Evolutionary conservation across 768 basidiomycete species (phyloP).

Genomic region (Leccinum variicolor): DNA sequence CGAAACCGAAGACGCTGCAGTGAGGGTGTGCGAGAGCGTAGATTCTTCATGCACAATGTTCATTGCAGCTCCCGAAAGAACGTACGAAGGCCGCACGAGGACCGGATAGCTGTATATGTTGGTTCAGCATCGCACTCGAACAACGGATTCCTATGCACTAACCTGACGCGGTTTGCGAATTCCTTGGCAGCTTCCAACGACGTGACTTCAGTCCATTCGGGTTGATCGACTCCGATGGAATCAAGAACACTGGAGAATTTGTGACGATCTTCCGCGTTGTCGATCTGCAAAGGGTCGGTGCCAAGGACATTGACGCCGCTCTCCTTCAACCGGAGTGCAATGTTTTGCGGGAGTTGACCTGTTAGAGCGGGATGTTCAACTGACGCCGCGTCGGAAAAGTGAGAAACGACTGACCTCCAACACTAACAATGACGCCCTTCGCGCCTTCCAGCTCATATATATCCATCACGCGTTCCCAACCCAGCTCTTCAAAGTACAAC

Average conservation of each 20-base stretch:
- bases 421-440: slow-evolving; percentile 92
- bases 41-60: slow-evolving; percentile 96
- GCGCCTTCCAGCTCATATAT: slow-evolving; percentile 96
- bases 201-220: slow-evolving; percentile 91
- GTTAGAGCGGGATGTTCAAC: background rate
- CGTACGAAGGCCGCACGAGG: slow-evolving; percentile 96
- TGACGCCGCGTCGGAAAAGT: background rate
- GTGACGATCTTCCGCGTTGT: slow-evolving; percentile 97
- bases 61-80: slow-evolving; percentile 98
- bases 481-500: slow-evolving; percentile 97
- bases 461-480: slow-evolving; percentile 98
- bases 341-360: slow-evolving; percentile 99
- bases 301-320: slow-evolving; percentile 91
- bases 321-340: slow-evolving; percentile 91
- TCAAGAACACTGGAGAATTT: slow-evolving; percentile 98
- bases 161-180: slow-evolving; percentile 83
- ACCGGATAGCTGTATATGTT: slow-evolving; percentile 76
- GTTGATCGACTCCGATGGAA: slow-evolving; percentile 93
- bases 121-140: background rate
- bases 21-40: slow-evolving; percentile 85
- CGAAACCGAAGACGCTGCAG: slow-evolving; percentile 95
- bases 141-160: background rate
- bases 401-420: slow-evolving; percentile 67
- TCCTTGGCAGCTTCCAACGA: slow-evolving; percentile 86
- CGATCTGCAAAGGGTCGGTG: slow-evolving; percentile 93